These are phyloP conservation scores for Musa itinerans DNA, from an alignment of 176 grass and related monocot species.

Conservation along the genomic window DNA sequence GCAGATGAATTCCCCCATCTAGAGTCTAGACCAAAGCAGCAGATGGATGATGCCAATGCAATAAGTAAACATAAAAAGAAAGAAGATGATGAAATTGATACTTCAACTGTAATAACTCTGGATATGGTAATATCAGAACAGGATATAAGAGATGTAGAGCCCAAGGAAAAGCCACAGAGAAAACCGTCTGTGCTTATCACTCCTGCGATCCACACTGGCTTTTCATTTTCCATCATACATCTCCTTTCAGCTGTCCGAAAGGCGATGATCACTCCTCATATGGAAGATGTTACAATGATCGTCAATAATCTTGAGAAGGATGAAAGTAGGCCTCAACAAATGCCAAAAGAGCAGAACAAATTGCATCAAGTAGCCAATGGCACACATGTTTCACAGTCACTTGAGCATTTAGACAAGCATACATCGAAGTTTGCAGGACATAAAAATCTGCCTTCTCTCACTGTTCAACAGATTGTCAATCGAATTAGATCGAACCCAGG, in stretches of 20 bases:
- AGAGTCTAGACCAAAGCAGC: conserved; percentile 34
- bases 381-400: conserved; percentile 29
- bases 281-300: conserved; percentile 29
- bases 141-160: conserved; percentile 36
- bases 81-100: conserved; percentile 28
- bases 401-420: conserved; percentile 32
- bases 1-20: conserved; percentile 20
- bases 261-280: conserved; percentile 51
- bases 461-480: conserved; percentile 75
- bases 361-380: conserved; percentile 26
- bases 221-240: conserved; percentile 94
- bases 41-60: conserved; percentile 26
- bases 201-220: conserved; percentile 81
- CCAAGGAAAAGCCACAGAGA: conserved; percentile 64
- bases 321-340: conserved; percentile 28
- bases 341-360: conserved; percentile 32
- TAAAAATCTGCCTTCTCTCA: conserved; percentile 40
- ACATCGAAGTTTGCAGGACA: conserved; percentile 24
- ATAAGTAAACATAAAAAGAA: conserved; percentile 84
- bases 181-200: conserved; percentile 64
- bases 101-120: conserved; percentile 28
- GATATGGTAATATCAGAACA: conserved; percentile 33
- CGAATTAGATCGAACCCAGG: conserved; percentile 72
- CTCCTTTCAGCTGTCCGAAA: conserved; percentile 79
- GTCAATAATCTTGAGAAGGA: conserved; percentile 37